Conservation (phyloP, 192 early-diverging fungal genomes). For the Backusella parvicylindrica region DNA sequence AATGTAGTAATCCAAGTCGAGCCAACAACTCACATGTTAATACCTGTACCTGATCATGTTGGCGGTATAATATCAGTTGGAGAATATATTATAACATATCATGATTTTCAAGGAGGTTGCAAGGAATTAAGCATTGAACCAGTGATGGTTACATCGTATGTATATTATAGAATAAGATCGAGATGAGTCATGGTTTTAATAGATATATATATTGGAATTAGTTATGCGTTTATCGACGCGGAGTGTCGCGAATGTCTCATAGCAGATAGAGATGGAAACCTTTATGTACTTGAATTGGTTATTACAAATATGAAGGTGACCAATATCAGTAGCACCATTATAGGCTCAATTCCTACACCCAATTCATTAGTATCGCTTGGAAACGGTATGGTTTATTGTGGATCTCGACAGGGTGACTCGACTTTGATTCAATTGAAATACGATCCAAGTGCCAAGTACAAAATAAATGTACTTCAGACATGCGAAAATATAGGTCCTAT, state of each 20-base stretch:
- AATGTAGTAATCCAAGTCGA: conserved; percentile 34
- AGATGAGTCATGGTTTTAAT: background rate
- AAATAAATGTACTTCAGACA: conserved; percentile 56
- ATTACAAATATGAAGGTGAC: conserved; percentile 5
- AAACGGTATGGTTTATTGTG: conserved; percentile 71
- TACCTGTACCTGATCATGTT: conserved; percentile 54
- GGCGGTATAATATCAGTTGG: conserved; percentile 56
- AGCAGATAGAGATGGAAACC: conserved; percentile 59
- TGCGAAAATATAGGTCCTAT: conserved; percentile 82
- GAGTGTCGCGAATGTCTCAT: conserved; percentile 60
- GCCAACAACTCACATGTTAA: conserved; percentile 42
- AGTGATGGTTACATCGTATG: conserved; percentile 45
- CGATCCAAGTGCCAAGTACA: conserved; percentile 44
- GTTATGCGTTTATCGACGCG: conserved; percentile 51
- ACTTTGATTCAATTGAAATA: conserved; percentile 62
- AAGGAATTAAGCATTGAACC: conserved; percentile 40
- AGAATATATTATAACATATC: conserved; percentile 55
- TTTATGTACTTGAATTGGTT: conserved; percentile 50
- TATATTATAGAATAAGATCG: background rate
- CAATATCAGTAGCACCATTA: conserved; percentile 19
- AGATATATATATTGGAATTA: background rate
- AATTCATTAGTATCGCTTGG: conserved; percentile 67
- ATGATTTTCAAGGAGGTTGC: conserved; percentile 25
- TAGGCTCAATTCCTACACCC: conserved; percentile 44
- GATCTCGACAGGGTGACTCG: conserved; percentile 86